Base-by-base conservation (phyloP, 1,139 yeast genomes). In the Geotrichum bryndzae region DNA sequence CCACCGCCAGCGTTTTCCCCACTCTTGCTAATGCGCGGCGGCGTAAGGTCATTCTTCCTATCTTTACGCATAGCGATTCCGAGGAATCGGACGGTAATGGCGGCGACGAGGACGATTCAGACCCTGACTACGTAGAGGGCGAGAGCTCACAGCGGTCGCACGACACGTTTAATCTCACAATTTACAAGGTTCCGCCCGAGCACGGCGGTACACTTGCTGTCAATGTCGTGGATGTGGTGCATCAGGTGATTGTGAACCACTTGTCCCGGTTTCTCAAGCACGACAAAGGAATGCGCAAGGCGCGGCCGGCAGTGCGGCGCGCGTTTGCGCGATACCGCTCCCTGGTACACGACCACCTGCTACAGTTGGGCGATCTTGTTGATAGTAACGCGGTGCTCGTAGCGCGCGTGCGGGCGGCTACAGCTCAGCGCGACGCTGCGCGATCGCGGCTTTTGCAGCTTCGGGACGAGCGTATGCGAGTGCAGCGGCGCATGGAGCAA, bases 201-300 rank as follows among this genome's bases (percentile, higher is more conserved):
- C 48, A 52, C 13, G 61, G 61, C 13, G 63, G 63, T 7, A 58
- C 60, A 2, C 31, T 57, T 0, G 46, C 50, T 7, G 51, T 69
- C 48, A 70, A 68, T 48, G 71, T 69, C 2, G 62, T 68, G n/a
- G 72, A 70, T 54, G 65, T 70, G n/a, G 65, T 68, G 13, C 60
- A 67, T 0, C 68, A 67, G 51, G 61, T 64, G 2, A 52, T 51
- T 29, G 57, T 56, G 3, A 48, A 54, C 15, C 33, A 23, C 15
- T 13, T 50, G 38, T 18, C 45, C 18, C 18, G 57, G 52, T 10
- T 15, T 48, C 29, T 56, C 56, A 35, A 54, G 60, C 61, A 31
- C 51, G 38, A 53, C 13, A 41, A 62, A 54, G 45, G 58, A 33
- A 41, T 50, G 27, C 22, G 45, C 38, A 45, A 51, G 48, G 51